Percentiles rank a stretch among this genome's conserved stretches.
Evolutionary conservation across 257 asterid genomes (phyloP).

Genomic region (Petunia axillaris): DNA sequence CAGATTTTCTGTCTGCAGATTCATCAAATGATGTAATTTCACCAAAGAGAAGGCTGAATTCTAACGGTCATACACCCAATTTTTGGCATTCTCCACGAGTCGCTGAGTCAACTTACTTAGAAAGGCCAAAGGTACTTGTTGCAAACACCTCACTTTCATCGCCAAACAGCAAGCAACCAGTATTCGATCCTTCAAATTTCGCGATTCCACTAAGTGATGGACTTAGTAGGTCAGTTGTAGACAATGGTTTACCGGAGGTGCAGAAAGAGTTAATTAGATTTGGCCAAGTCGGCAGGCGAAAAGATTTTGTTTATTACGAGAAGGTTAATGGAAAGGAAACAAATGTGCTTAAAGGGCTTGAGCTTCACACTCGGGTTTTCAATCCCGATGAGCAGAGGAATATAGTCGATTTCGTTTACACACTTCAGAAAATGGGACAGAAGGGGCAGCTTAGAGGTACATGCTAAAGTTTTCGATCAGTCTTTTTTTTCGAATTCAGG

Average conservation of each 20-base stretch:
- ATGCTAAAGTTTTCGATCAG: neutral
- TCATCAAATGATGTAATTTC: conserved; percentile 21
- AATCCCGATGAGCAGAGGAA: conserved; percentile 73
- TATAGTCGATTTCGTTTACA: conserved; percentile 61
- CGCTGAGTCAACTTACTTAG: conserved; percentile 2
- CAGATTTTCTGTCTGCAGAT: neutral
- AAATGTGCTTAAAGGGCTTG: conserved; percentile 74
- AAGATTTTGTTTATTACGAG: conserved; percentile 58
- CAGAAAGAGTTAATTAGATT: conserved; percentile 61
- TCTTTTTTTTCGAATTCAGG: neutral
- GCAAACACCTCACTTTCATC: conserved; percentile 2
- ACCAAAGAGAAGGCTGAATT: conserved; percentile 10
- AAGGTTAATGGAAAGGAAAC: conserved; percentile 48
- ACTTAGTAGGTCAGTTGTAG: neutral
- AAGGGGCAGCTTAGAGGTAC: conserved; percentile 62
- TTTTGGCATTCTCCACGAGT: neutral
- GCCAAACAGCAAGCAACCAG: neutral
- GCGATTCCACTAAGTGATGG: conserved; percentile 6
- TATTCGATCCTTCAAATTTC: neutral
- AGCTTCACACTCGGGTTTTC: conserved; percentile 70
- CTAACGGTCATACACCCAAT: neutral
- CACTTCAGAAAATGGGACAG: conserved; percentile 62
- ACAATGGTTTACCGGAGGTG: conserved; percentile 48
- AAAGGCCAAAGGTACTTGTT: neutral
- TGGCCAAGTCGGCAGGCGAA: conserved; percentile 51